Evolutionary conservation across 805 yeast species (phyloP).

Genomic region (Blastobotrys robertii): DNA sequence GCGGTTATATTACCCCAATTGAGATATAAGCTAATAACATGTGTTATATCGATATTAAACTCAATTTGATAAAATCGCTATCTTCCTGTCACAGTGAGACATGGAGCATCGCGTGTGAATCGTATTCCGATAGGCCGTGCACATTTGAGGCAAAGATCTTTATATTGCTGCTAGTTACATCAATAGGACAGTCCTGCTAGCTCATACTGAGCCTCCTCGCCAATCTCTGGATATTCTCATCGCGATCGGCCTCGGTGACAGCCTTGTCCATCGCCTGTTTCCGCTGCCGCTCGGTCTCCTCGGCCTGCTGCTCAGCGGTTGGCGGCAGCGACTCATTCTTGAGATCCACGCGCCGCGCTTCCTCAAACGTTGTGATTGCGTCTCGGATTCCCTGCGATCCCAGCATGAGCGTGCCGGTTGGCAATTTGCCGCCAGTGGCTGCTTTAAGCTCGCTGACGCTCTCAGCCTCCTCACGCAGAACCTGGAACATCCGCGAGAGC

Average conservation of each 20-base stretch:
- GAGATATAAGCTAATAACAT: neutral
- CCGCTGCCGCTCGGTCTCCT: constrained; percentile 37
- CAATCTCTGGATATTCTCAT: constrained; percentile 17
- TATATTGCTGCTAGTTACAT: too few species aligned
- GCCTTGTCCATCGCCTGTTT: constrained; percentile 24
- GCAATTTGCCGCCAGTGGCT: constrained; percentile 65
- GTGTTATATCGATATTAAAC: too few species aligned
- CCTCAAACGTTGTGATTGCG: constrained; percentile 65
- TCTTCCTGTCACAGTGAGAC: too few species aligned
- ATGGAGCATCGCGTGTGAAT: too few species aligned
- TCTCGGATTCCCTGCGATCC: constrained; percentile 73
- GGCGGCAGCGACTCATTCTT: constrained; percentile 89
- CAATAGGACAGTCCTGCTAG: constrained; percentile 3
- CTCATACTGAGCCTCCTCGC: constrained; percentile 21
- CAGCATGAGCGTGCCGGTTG: constrained; percentile 75
- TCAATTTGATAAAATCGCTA: too few species aligned
- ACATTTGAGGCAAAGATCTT: too few species aligned
- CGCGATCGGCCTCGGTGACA: constrained; percentile 20
- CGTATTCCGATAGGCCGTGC: too few species aligned
- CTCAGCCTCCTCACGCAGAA: constrained; percentile 81
- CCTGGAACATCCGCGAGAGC: constrained; percentile 83
- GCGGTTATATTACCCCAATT: neutral
- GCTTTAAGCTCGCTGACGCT: constrained; percentile 70
- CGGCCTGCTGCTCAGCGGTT: constrained; percentile 43
- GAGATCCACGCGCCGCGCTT: constrained; percentile 71